Base-by-base conservation (phyloP, 2,329 filamentous ascomycete genomes). In the Ophiostoma australiae region DNA sequence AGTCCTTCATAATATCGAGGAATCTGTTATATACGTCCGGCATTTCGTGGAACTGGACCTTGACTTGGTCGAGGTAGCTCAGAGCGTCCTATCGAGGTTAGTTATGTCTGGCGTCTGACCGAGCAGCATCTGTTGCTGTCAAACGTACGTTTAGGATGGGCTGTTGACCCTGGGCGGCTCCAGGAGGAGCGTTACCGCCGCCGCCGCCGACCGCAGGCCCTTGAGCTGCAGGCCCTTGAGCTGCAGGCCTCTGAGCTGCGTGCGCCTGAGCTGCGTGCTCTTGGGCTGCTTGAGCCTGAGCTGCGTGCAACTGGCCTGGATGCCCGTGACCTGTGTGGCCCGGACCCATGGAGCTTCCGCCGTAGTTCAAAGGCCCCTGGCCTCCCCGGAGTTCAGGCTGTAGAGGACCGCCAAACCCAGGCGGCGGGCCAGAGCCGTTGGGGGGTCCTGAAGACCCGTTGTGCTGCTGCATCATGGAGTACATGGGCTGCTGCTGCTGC, bases 1-100 rank as follows among this genome's bases (percentile, higher is more conserved):
- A 99, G 76, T 99, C 95, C 78, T 99, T 99, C 95, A 99, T 99
- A 68, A 99, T 99, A 76, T 99, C 95, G 66, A 99, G 82, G 76
- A 99, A 98, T 52, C 92, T 86, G 77, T 98, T 98, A 77, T 99
- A 99, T 0, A 99, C 95, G 79, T 98, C 94, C 4, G 95, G 94
- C 75, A 97, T 93, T 74, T 98, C 94, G 73, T 93, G 91, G 76
- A 99, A 99, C 77, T 97, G 94, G 37, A 98, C 94, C 81, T 99
- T 99, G 74, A 99, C 95, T 80, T 98, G 95, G 78, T 99, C 95
- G 33, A 99, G 87, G 78, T 99, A 99, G 77, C 93, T 97, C 65
- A 99, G 85, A 41, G 95, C 95, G 78, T 88, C 84, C 84, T 87
- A 44, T 37, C 1, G 20, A 17, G 58, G 58, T 63, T 63, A 63